These are phyloP conservation scores for Choricystis sp. DNA, from an alignment of 139 green algal species.

Conservation along the genomic window DNA sequence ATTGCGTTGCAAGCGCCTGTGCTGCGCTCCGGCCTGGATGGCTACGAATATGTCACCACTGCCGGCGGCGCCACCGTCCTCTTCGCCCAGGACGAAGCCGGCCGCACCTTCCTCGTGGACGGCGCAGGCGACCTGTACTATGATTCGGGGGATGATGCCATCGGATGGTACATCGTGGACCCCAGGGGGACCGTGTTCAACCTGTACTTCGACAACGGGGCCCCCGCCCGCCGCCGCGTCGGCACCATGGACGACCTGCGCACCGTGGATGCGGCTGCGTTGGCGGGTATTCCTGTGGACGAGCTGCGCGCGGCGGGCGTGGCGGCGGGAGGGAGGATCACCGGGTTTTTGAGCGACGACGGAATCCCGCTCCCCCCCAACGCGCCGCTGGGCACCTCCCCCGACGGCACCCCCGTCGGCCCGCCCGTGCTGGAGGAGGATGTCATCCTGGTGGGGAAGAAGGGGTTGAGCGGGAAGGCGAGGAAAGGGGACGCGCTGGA, in stretches of 20 bases:
- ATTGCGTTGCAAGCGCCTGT: background rate
- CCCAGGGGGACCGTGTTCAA: slow-evolving; percentile 14
- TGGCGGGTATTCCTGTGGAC: slow-evolving; percentile 17
- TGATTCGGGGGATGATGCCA: slow-evolving; percentile 18
- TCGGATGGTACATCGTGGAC: slow-evolving; percentile 27
- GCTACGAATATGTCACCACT: background rate
- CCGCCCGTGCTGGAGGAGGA: slow-evolving; percentile 23
- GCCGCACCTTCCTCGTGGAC: slow-evolving; percentile 27
- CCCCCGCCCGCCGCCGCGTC: slow-evolving; percentile 10
- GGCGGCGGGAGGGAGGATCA: slow-evolving; percentile 8
- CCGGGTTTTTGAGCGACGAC: slow-evolving; percentile 5
- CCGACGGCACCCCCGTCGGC: slow-evolving; percentile 3
- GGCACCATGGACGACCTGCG: slow-evolving; percentile 21
- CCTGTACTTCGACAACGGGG: slow-evolving; percentile 11
- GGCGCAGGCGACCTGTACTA: slow-evolving; percentile 34
- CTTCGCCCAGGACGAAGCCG: slow-evolving; percentile 7
- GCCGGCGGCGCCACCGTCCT: background rate
- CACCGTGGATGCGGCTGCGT: slow-evolving; percentile 8
- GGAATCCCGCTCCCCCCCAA: slow-evolving; percentile 15
- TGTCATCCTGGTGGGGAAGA: slow-evolving; percentile 10
- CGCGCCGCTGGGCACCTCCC: background rate
- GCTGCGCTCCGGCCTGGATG: background rate
- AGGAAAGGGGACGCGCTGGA: background rate
- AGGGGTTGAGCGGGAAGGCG: background rate
- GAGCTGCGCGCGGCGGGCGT: slow-evolving; percentile 9